These are phyloP conservation scores for Podospora comata DNA, from an alignment of 495 filamentous ascomycete genomes.

Conservation along the genomic window DNA sequence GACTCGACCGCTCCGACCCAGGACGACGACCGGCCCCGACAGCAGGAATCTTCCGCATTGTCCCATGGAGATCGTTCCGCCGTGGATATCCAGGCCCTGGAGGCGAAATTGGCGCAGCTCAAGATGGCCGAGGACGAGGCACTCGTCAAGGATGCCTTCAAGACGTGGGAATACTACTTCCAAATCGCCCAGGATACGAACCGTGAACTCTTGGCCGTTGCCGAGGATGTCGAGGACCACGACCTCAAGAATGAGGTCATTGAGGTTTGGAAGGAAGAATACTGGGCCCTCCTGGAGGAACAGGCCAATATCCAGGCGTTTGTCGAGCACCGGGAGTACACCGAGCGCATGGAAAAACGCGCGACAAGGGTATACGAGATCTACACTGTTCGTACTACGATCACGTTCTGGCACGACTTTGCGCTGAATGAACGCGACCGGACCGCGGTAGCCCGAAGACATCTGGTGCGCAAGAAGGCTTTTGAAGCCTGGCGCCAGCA, in stretches of 20 bases:
- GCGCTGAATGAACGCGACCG: conserved; percentile 37
- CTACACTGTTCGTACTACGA: conserved; percentile 23
- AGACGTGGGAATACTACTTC: conserved; percentile 19
- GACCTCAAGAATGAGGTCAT: conserved; percentile 27
- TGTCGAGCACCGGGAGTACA: conserved; percentile 23
- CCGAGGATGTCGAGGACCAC: conserved; percentile 23
- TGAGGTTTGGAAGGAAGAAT: conserved; percentile 29
- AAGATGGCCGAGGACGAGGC: conserved; percentile 15
- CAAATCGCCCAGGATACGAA: conserved; percentile 13
- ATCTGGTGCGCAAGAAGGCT: conserved; percentile 67
- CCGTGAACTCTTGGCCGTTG: conserved; percentile 11
- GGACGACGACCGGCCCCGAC: conserved; percentile 13
- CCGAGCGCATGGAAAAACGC: conserved; percentile 32
- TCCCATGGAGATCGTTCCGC: conserved; percentile 14
- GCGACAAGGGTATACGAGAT: conserved; percentile 33
- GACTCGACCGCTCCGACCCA: conserved; percentile 21
- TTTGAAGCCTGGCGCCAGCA: conserved; percentile 77
- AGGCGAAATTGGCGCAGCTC: conserved; percentile 22
- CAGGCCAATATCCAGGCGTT: conserved; percentile 21
- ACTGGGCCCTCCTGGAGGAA: conserved; percentile 10
- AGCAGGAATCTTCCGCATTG: conserved; percentile 3
- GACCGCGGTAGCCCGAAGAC: conserved; percentile 60
- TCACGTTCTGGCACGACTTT: conserved; percentile 24
- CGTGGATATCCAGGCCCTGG: conserved; percentile 17
- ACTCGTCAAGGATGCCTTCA: conserved; percentile 18